phyloP scores from a whole-genome alignment of 1,284 basidiomycete species.

The Papiliotrema laurentii region DNA sequence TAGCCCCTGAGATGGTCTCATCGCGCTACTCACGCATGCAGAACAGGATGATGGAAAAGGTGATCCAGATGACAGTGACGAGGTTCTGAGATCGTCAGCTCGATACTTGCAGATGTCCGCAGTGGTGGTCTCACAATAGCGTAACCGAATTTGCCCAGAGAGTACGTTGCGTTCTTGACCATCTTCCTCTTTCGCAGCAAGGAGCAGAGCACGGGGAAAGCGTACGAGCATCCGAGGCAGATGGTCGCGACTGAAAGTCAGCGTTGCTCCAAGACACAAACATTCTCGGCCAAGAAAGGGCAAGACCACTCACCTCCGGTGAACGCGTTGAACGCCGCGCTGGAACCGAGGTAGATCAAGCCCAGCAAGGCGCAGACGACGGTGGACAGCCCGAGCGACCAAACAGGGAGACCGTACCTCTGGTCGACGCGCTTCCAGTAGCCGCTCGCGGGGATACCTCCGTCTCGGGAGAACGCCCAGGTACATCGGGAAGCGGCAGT shows the following conservation, averaged over 20 bases:
- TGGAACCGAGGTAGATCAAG: slow-evolving; percentile 44
- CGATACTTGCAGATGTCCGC: not conserved
- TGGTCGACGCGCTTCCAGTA: slow-evolving; percentile 47
- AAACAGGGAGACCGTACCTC: slow-evolving; percentile 45
- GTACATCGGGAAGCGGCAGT: slow-evolving; percentile 50
- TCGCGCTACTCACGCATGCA: slow-evolving; percentile 44
- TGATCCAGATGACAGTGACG: slow-evolving; percentile 49
- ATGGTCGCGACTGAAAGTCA: slow-evolving; percentile 36
- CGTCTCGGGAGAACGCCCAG: slow-evolving; percentile 51
- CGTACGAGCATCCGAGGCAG: slow-evolving; percentile 45
- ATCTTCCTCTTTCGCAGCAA: slow-evolving; percentile 39
- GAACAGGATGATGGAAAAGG: slow-evolving; percentile 49
- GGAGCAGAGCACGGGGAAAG: slow-evolving; percentile 47
- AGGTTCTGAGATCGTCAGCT: slow-evolving; percentile 33
- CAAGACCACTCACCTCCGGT: slow-evolving; percentile 27
- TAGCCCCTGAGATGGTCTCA: not conserved
- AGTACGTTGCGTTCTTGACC: slow-evolving; percentile 44
- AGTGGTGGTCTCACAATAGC: slow-evolving; percentile 24
- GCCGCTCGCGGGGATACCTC: slow-evolving; percentile 47
- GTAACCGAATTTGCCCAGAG: slow-evolving; percentile 47
- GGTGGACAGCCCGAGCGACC: slow-evolving; percentile 47
- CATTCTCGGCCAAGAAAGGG: not conserved
- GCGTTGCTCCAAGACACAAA: slow-evolving; percentile 1
- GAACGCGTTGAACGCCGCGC: slow-evolving; percentile 40
- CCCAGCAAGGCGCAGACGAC: slow-evolving; percentile 48